Base-by-base conservation (phyloP, 2,329 filamentous ascomycete species). In the Aspergillus sp. region DNA sequence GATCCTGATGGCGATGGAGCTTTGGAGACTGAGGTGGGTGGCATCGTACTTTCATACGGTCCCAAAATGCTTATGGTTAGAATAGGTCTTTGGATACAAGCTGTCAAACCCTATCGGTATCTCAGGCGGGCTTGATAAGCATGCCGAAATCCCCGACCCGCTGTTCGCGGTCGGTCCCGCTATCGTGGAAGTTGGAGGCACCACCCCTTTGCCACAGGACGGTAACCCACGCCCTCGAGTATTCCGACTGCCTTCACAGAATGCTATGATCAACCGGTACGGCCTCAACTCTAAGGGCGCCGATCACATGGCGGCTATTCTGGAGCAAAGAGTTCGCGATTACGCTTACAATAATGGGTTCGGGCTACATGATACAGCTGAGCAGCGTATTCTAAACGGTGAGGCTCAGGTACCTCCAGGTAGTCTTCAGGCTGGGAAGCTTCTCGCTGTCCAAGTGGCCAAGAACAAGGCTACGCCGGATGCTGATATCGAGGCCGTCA, bases 381-480 rank as follows among this genome's bases (percentile, higher is more conserved):
- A 96, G 76, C 77, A 82, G 44, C 82, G 86, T 12, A 87, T 99
- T 1, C 79, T 98, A 39, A 82, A 95, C 65, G 92, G 91, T 21
- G 84, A 87, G 56, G 90, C 87, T 44, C 68, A 85, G 39, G 91
- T 96, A 0, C 91, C 91, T 0, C 88, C 92, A 0, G 91, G 95
- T n/a, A 91, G 90, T 74, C 79, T 99, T 66, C 77, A 81, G 14
- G 79, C 86, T 0, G 93, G 93, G 14, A 86, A 89, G 59, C 78
- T 97, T 57, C 81, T 99, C 60, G 89, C 91, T 15, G 92, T 99
- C 17, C 95, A 99, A 77, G 86, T 98, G 43, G 93, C 93, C 52
- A 99, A 99, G 86, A 98, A 98, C 79, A 98, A 97, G 81, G 82
- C 85, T 47, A 99, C 95, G 0, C 87, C 91, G 19, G 93, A 96